A percentile compares a stretch with the other conserved stretches of the same genome.
Evolutionary conservation across 305 asterid species (phyloP).

Genomic region (Salvia sclarea): DNA sequence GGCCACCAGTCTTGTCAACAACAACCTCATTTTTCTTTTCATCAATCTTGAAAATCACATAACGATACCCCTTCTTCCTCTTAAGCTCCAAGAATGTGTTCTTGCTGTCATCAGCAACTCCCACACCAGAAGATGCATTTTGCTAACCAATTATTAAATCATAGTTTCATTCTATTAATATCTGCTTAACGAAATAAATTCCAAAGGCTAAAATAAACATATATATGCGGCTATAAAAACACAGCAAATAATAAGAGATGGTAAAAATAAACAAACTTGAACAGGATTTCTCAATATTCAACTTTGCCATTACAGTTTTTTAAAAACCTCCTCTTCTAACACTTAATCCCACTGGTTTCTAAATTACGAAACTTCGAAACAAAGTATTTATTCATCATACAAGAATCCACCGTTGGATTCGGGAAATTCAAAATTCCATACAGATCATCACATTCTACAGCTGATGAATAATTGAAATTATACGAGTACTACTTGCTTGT

Average conservation of each 20-base stretch:
- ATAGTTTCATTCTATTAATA: too few species aligned
- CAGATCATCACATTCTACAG: not conserved
- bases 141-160: conserved; percentile 17
- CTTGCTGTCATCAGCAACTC: conserved; percentile 43
- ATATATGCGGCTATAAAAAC: not conserved
- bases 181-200: too few species aligned
- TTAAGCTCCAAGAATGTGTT: conserved; percentile 43
- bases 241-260: not conserved
- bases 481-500: not conserved
- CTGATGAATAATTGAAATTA: not conserved
- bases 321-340: not conserved
- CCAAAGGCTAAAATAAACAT: not conserved
- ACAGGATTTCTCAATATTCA: not conserved
- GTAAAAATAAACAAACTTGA: not conserved
- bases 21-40: conserved; percentile 42
- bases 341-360: not conserved
- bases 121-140: conserved; percentile 44
- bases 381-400: too few species aligned
- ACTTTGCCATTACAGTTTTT: not conserved
- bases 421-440: not conserved
- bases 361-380: conserved; percentile 9
- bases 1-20: conserved; percentile 45
- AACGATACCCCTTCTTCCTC: conserved; percentile 42
- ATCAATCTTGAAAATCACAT: conserved; percentile 45
- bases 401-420: not conserved